Evolutionary conservation across 2,329 filamentous ascomycete species (phyloP).

Genomic region (Cercospora sesami): DNA sequence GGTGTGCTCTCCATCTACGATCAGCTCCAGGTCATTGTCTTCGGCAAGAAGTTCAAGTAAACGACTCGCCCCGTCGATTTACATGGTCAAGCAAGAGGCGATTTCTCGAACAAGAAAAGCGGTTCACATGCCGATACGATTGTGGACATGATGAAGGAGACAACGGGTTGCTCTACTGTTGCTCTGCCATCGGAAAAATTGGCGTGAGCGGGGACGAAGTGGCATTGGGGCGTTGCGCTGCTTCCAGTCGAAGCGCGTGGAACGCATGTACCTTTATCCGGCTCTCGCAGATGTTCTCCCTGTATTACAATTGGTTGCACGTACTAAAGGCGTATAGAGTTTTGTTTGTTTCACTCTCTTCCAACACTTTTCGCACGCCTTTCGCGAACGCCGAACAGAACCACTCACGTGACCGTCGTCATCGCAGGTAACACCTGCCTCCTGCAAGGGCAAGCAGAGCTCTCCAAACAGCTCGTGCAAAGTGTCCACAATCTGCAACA

Average conservation of each 20-base stretch:
- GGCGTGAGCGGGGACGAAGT: slow-evolving; percentile 26
- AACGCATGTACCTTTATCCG: slow-evolving; percentile 36
- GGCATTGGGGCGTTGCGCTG: slow-evolving; percentile 25
- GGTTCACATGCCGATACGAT: slow-evolving; percentile 38
- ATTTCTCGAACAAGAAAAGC: slow-evolving; percentile 20
- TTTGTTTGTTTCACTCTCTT: slow-evolving; percentile 20
- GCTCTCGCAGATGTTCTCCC: slow-evolving; percentile 34
- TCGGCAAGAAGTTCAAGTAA: slow-evolving; percentile 98
- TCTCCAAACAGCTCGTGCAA: slow-evolving; percentile 1
- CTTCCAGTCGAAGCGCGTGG: slow-evolving; percentile 28
- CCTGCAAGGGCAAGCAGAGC: slow-evolving; percentile 5
- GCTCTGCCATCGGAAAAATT: slow-evolving; percentile 28
- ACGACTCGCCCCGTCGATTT: slow-evolving; percentile 27
- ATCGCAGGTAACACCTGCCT: neutral
- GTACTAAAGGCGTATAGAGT: slow-evolving; percentile 36
- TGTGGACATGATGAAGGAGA: slow-evolving; percentile 30
- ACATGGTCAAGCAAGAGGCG: slow-evolving; percentile 21
- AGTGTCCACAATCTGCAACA: slow-evolving; percentile 7
- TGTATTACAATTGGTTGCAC: slow-evolving; percentile 40
- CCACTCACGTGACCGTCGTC: neutral
- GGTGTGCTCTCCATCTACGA: slow-evolving; percentile 99
- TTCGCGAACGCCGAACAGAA: neutral
- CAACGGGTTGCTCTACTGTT: slow-evolving; percentile 19
- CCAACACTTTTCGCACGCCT: neutral
- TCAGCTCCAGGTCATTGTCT: slow-evolving; percentile 97